Base-by-base conservation (phyloP, 2,329 filamentous ascomycete genomes). In the Clarireedia homoeocarpa region DNA sequence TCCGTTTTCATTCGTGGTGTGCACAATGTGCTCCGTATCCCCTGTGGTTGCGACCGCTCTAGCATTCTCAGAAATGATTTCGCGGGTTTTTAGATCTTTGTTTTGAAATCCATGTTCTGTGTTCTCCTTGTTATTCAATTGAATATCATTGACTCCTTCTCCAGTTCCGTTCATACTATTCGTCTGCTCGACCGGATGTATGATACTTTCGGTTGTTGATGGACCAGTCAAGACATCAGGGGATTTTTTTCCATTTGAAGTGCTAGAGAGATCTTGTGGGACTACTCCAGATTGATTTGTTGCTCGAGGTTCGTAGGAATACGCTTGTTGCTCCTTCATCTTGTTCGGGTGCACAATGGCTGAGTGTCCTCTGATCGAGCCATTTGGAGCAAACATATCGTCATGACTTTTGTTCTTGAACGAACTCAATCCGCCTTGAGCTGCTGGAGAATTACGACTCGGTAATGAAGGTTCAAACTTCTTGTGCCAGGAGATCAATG, bases 401-500 rank as follows among this genome's bases (percentile, higher is more conserved):
- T 66, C 59, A 26, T 66, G 63, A 44, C 46, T 53, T 6, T 58
- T 57, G 14, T 59, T 59, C 15, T 53, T 48, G 40, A 63, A 63
- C 23, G 62, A 56, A n/a, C 46, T 48, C 58, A 46, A 58, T 51
- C 61, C 64, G 44, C 67, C 69, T 12, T 66, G 60, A 3, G 70
- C 69, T 3, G 81, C 81, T 0, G 81, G 78, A 1, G 71, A 73
- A n/a, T 73, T 69, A 15, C 78, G 69, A 52, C 74, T 78, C 4
- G 84, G 84, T 6, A 88, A 67, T 0, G 80, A 75, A 2, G 85
- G 83, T 0, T 82, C 71, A 0, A 89, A 66, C 1, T 72, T 71
- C 58, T 83, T 83, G 60, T 85, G 75, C 88, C 88, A 92, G 0
- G 84, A 86, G 6, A 91, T 76, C 40, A 91, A 68, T 0, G 85